Evolutionary conservation across 2,329 filamentous ascomycete species (phyloP).

Genomic region (Tolypocladium tundrense): DNA sequence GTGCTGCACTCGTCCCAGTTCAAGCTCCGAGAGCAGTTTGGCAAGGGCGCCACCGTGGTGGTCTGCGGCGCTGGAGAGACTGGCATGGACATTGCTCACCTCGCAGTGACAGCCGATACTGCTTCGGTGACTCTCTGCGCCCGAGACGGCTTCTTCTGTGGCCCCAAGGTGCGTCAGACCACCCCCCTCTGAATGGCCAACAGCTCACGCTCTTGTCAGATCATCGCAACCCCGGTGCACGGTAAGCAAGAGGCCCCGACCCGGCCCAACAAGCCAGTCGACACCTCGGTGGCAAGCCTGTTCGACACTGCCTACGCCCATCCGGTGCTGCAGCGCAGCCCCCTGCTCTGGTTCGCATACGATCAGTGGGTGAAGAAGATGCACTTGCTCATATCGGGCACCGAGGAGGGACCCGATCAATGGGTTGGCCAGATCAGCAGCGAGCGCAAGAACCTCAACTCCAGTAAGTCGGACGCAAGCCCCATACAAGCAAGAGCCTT

Average conservation of each 20-base stretch:
- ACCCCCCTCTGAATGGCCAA: too few species aligned
- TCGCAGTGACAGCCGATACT: slow-evolving; percentile 31
- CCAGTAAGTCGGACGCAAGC: slow-evolving; percentile 12
- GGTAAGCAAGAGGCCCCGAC: neutral
- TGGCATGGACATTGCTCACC: slow-evolving; percentile 32
- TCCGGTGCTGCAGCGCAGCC: slow-evolving; percentile 30
- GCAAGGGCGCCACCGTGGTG: slow-evolving; percentile 26
- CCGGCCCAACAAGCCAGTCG: slow-evolving; percentile 32
- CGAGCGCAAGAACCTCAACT: slow-evolving; percentile 24
- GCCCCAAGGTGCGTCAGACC: slow-evolving; percentile 25
- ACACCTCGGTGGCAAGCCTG: slow-evolving; percentile 34
- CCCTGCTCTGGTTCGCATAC: slow-evolving; percentile 34
- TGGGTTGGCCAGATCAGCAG: slow-evolving; percentile 33
- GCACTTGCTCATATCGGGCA: slow-evolving; percentile 32
- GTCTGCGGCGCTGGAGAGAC: slow-evolving; percentile 36
- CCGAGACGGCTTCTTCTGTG: slow-evolving; percentile 33
- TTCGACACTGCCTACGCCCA: slow-evolving; percentile 43
- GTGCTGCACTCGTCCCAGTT: slow-evolving; percentile 33
- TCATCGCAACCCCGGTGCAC: slow-evolving; percentile 13
- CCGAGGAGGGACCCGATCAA: slow-evolving; percentile 34
- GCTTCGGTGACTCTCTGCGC: slow-evolving; percentile 33
- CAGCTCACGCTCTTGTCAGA: slow-evolving; percentile 5
- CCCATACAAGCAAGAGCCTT: fast-evolving
- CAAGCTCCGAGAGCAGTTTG: slow-evolving; percentile 31
- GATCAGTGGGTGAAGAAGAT: slow-evolving; percentile 33